Conservation (phyloP, 1,284 basidiomycete genomes). For the Wolfiporia cocos region DNA sequence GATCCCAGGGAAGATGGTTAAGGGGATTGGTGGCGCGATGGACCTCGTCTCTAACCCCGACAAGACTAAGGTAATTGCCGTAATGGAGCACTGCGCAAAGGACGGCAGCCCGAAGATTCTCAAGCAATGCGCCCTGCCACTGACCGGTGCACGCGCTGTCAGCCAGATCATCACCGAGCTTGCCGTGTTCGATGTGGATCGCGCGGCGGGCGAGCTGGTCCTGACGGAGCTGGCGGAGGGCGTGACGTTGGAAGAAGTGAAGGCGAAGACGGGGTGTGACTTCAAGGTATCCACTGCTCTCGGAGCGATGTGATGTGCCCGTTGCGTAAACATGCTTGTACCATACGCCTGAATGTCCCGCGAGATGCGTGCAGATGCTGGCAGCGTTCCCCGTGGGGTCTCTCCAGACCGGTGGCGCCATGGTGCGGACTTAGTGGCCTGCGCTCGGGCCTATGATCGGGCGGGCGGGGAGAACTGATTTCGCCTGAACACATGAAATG, state of each 20-base stretch:
- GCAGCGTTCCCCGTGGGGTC: neutral
- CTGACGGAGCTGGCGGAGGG: constrained; percentile 84
- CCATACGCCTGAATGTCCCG: neutral
- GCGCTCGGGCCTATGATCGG: too few relatives aligned
- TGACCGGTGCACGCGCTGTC: constrained; percentile 85
- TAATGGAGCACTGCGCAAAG: constrained; percentile 91
- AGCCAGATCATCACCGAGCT: constrained; percentile 94
- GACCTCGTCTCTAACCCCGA: constrained; percentile 94
- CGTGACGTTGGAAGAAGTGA: constrained; percentile 80
- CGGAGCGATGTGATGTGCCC: constrained; percentile 23
- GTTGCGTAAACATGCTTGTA: too few relatives aligned
- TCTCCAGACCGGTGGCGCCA: too few relatives aligned
- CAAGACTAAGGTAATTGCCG: constrained; percentile 83
- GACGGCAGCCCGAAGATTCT: constrained; percentile 90
- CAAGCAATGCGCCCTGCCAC: constrained; percentile 75
- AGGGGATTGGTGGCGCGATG: constrained; percentile 97
- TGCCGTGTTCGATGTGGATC: constrained; percentile 88
- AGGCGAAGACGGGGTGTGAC: constrained; percentile 80
- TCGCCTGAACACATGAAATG: too few relatives aligned
- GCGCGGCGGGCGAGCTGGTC: constrained; percentile 64
- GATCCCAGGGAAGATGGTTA: constrained; percentile 92
- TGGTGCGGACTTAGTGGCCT: too few relatives aligned
- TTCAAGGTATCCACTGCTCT: constrained; percentile 50
- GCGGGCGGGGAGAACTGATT: too few relatives aligned
- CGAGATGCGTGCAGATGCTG: neutral